Evolutionary conservation across 78 protist genomes (phyloP).

Genomic region (Dictyostelium citrinum): DNA sequence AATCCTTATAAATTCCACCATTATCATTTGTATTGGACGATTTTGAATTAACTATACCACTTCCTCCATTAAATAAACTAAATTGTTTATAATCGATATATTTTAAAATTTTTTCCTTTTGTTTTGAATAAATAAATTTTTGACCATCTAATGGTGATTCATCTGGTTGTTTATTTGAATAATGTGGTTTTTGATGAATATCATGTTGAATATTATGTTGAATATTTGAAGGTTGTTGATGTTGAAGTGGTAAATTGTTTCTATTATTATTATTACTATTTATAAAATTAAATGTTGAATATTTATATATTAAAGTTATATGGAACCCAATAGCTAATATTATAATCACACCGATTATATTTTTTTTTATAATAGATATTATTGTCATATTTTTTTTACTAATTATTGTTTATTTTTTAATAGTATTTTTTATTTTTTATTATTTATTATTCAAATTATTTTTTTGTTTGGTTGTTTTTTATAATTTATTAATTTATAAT

Average conservation of each 20-base stretch:
- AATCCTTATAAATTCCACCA: background rate
- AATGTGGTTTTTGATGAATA: background rate
- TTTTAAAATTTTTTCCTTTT: background rate
- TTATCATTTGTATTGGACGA: background rate
- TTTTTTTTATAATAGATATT: constrained; percentile 10
- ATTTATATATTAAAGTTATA: constrained; percentile 14
- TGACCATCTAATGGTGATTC: background rate
- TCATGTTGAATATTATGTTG: background rate
- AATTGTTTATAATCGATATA: background rate
- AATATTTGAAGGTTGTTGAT: background rate
- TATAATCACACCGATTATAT: background rate
- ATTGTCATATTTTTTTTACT: background rate
- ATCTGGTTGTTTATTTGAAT: background rate
- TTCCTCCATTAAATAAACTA: background rate
- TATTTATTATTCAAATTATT: too few relatives aligned
- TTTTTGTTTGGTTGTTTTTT: too few relatives aligned
- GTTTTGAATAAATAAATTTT: background rate
- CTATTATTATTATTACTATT: background rate
- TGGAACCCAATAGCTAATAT: background rate
- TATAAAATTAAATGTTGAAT: background rate
- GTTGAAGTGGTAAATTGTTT: background rate
- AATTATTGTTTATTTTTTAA: background rate
- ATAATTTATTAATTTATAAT: too few relatives aligned
- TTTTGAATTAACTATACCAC: background rate
- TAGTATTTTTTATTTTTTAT: too few relatives aligned